Base-by-base conservation (phyloP, 1,284 basidiomycete species). In the Athelia psychrophila region DNA sequence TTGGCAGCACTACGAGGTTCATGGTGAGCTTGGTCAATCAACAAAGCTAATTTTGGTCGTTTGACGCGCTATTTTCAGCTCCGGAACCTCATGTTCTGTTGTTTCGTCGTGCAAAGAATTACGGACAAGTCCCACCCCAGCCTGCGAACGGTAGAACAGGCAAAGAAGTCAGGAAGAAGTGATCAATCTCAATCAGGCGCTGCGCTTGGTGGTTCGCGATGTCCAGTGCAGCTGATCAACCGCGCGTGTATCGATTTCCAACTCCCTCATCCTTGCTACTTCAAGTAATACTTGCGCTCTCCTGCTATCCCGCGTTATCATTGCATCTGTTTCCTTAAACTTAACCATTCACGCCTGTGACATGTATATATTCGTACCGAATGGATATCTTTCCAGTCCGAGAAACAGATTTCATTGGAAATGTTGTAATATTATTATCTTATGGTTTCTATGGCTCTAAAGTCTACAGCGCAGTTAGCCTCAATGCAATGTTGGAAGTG, bases 1-100 rank as follows among this genome's bases (percentile, higher is more conserved):
- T 10, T 98, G 95, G 95, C 91, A 95, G 66, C 95, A 98, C 64
- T 98, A 97, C 63, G 95, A 96, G 75, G 93, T 97, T 35, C 95
- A 97, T 66, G 91, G 93, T 94, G 61, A 64, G 86, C 71, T 33
- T 20, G 51, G 50, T 47, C 42, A 35, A n/a, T 47, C 20, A 47
- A 44, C 12, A 23, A 40, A 15, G 36, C 46, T 47, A 40, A 27
- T 33, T 32, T 24, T 32, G 23, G 51, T 24, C 32, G 46, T 46
- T 40, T 49, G 13, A 30, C 35, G 56, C 51, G 50, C 50, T 51
- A 38, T 22, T 49, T 47, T n/a, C 58, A 93, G 91, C 89, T 44
- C 91, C 91, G 16, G 91, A 94, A 67, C 91, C 91, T 6, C 91
- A 93, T 63, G 88, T 92, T 46, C 76, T 93, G 8, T 82, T 92